Evolutionary conservation across 179 eudicot genomes (phyloP), one percentile per base, ranked within the genome.

Genomic region (Amaranthus tricolor): DNA sequence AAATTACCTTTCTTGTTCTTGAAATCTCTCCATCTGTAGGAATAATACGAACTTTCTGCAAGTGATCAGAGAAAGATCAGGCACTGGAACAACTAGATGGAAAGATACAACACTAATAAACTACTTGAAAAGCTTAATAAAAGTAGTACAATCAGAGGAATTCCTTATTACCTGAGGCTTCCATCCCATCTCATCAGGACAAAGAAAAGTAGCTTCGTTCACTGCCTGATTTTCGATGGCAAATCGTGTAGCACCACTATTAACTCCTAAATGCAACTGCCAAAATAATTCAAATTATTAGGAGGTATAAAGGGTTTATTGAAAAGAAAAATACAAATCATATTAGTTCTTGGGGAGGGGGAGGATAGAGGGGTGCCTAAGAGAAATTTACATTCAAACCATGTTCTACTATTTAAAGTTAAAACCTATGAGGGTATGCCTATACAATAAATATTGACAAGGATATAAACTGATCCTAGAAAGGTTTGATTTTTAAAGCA

Each of bases 121-220:
- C 12, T 19, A 65, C 12, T 43, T 58, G 14, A 47, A 15, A 63
- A 52, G 67, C n/a, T 15, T 5, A 21, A 64, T 62, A 6, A 66
- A 12, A 49, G 76, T 51, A 66, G 17, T 5, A 76, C 72, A 66
- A 16, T 61, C 49, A 54, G 17, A 63, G 66, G 80, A 71, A 62
- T 40, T 57, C 40, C 57, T 62, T 21, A 72, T 72, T 55, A 92
- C 98, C 92, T 94, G 95, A 84, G 99, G 99, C 78, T 94, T 90
- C 98, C 98, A 92, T 74, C 98, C 97, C 94, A 94, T 83, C 80
- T 94, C 94, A 86, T 92, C 98, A 44, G 97, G 97, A 84, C 98
- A 92, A 31, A 92, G 97, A 68, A 94, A 94, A 68, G 91, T 94
- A 67, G 98, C 97, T 79, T 94, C 98, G 62, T 92, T 94, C 21